Evolutionary conservation across 2,329 filamentous ascomycete genomes (phyloP).

Genomic region (Fusarium illudens): DNA sequence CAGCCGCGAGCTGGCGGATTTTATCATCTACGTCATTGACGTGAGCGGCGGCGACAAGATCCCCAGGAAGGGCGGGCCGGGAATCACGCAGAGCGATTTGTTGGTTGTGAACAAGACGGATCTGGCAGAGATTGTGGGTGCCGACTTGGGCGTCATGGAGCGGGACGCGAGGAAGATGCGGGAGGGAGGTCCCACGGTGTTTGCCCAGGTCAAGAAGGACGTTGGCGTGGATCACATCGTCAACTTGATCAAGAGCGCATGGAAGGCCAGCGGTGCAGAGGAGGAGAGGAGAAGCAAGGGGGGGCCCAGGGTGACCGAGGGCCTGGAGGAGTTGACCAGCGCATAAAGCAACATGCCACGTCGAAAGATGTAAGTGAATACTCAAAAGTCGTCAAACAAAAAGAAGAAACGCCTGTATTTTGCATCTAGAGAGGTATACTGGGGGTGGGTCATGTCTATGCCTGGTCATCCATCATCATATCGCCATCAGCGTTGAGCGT

Average conservation of each 20-base stretch:
- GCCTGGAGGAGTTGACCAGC: slow-evolving; percentile 56
- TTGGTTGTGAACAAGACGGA: slow-evolving; percentile 98
- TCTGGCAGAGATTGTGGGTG: slow-evolving; percentile 87
- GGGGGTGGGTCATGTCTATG: slow-evolving; percentile 41
- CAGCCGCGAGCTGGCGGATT: slow-evolving; percentile 92
- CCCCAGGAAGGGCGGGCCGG: slow-evolving; percentile 92
- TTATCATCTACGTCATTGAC: slow-evolving; percentile 98
- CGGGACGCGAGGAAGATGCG: slow-evolving; percentile 92
- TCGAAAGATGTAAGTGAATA: not conserved
- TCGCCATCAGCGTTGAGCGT: slow-evolving; percentile 41
- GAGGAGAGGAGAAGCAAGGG: slow-evolving; percentile 62
- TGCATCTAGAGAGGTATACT: slow-evolving; percentile 42
- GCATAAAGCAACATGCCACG: slow-evolving; percentile 11
- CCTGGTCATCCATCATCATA: slow-evolving; percentile 48
- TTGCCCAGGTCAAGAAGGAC: slow-evolving; percentile 95
- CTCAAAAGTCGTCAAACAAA: slow-evolving; percentile 9
- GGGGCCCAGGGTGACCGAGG: slow-evolving; percentile 66
- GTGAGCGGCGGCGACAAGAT: slow-evolving; percentile 97
- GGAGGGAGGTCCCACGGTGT: slow-evolving; percentile 93
- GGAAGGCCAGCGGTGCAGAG: slow-evolving; percentile 88
- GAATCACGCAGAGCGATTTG: slow-evolving; percentile 95
- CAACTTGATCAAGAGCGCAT: slow-evolving; percentile 86
- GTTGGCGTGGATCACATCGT: slow-evolving; percentile 88
- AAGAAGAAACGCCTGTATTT: slow-evolving; percentile 41
- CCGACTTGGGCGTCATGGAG: slow-evolving; percentile 93